A percentile compares a stretch with the other conserved stretches of the same genome.
Conservation (phyloP, 176 grass and related monocot genomes). For the Rhynchospora pubera region DNA sequence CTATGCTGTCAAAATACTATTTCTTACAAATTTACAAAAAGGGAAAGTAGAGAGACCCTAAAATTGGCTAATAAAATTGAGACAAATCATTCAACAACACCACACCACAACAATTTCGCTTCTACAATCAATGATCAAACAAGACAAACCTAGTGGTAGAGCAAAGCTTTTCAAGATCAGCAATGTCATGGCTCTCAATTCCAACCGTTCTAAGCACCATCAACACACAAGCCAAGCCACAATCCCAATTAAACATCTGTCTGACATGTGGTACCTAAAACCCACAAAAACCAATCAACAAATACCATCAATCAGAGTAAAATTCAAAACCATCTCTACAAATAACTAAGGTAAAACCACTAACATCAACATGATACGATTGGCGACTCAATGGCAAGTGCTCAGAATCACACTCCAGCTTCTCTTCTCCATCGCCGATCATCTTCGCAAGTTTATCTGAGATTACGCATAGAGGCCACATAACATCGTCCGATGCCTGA, state of each 20-base stretch:
- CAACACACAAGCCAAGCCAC: slow-evolving; percentile 87
- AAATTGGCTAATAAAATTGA: background rate
- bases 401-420: slow-evolving; percentile 10
- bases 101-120: background rate
- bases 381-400: slow-evolving; percentile 29
- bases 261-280: slow-evolving; percentile 82
- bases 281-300: slow-evolving; percentile 11
- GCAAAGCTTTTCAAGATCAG: slow-evolving; percentile 79
- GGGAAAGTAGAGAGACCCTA: background rate
- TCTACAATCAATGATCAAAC: background rate
- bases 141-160: slow-evolving; percentile 59
- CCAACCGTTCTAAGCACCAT: slow-evolving; percentile 87
- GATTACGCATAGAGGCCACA: slow-evolving; percentile 77
- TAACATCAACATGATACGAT: slow-evolving; percentile 60
- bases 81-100: background rate
- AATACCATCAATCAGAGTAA: background rate
- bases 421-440: slow-evolving; percentile 35
- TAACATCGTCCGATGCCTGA: slow-evolving; percentile 24
- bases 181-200: slow-evolving; percentile 52
- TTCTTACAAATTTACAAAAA: background rate
- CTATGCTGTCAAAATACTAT: slow-evolving; percentile 4
- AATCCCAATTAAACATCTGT: slow-evolving; percentile 95
- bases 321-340: background rate
- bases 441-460: slow-evolving; percentile 79
- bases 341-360: slow-evolving; percentile 8